A percentile compares a stretch with the other conserved stretches of the same genome.
Conservation (phyloP, 108 stramenopile species). For the Chaetoceros muelleri region DNA sequence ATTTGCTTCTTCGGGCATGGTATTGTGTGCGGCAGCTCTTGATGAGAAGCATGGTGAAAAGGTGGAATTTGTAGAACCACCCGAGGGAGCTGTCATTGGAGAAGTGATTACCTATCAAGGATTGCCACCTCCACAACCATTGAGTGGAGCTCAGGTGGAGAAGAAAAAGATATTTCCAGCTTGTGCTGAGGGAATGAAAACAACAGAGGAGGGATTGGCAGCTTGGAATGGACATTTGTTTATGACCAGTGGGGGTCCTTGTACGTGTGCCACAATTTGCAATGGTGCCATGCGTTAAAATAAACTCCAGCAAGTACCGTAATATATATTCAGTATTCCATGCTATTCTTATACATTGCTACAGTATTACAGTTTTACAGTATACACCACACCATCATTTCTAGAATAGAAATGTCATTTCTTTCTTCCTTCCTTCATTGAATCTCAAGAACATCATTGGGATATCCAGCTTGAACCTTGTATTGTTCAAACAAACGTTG, state of each 20-base stretch:
- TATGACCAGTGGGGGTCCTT: conserved; percentile 72
- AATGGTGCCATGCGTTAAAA: conserved; percentile 73
- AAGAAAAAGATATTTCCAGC: conserved; percentile 97
- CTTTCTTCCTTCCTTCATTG: background rate
- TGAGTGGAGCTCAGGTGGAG: conserved; percentile 71
- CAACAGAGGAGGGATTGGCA: conserved; percentile 62
- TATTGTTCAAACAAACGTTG: conserved; percentile 17
- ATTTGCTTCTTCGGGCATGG: conserved; percentile 96
- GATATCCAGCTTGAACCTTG: conserved; percentile 13
- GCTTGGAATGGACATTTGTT: conserved; percentile 82
- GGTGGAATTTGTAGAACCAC: conserved; percentile 94
- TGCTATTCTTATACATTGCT: no score
- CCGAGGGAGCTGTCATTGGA: conserved; percentile 80
- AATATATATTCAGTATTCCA: no score
- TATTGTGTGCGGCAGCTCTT: conserved; percentile 80
- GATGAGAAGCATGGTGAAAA: conserved; percentile 58
- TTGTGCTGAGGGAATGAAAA: conserved; percentile 78
- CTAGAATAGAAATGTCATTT: background rate
- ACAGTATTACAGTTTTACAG: no score
- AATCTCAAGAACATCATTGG: conserved; percentile 11
- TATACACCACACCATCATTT: no score
- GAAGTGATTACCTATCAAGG: conserved; percentile 89
- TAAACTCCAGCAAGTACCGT: no score
- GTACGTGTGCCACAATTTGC: conserved; percentile 51
- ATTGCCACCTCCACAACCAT: conserved; percentile 63